These are phyloP conservation scores for Terfezia boudieri DNA, from an alignment of 495 filamentous ascomycete genomes.

Conservation along the genomic window DNA sequence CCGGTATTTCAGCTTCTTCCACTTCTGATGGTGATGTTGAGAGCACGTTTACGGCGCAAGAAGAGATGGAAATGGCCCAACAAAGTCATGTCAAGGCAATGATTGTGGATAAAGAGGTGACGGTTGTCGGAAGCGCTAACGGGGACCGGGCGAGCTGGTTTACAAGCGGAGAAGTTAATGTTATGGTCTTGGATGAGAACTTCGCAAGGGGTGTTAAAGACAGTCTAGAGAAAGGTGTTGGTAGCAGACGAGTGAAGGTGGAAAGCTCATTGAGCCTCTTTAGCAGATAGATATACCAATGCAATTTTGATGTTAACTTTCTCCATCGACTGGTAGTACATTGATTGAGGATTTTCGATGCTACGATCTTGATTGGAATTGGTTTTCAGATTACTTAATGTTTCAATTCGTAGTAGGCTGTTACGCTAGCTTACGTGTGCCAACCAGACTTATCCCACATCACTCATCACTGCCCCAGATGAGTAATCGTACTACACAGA, in stretches of 20 bases:
- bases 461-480: too few relatives aligned
- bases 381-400: too few relatives aligned
- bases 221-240: slow-evolving; percentile 24
- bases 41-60: not conserved
- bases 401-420: too few relatives aligned
- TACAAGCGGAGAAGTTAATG: slow-evolving; percentile 54
- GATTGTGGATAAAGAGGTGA: slow-evolving; percentile 35
- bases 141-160: slow-evolving; percentile 57
- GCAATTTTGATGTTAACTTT: too few relatives aligned
- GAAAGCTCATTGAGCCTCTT: too few relatives aligned
- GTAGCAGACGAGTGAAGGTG: slow-evolving; percentile 22
- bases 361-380: too few relatives aligned
- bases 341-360: too few relatives aligned
- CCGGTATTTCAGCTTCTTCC: not conserved
- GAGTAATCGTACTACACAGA: too few relatives aligned
- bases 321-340: too few relatives aligned
- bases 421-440: too few relatives aligned
- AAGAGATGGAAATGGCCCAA: slow-evolving; percentile 24
- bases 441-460: too few relatives aligned
- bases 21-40: slow-evolving; percentile 4
- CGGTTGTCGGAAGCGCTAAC: slow-evolving; percentile 50
- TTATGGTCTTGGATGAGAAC: slow-evolving; percentile 32
- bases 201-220: slow-evolving; percentile 25
- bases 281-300: too few relatives aligned
- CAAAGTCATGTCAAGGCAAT: slow-evolving; percentile 51